Base-by-base conservation (phyloP, 139 green algal species). In the Zygnema circumcarinatum region DNA sequence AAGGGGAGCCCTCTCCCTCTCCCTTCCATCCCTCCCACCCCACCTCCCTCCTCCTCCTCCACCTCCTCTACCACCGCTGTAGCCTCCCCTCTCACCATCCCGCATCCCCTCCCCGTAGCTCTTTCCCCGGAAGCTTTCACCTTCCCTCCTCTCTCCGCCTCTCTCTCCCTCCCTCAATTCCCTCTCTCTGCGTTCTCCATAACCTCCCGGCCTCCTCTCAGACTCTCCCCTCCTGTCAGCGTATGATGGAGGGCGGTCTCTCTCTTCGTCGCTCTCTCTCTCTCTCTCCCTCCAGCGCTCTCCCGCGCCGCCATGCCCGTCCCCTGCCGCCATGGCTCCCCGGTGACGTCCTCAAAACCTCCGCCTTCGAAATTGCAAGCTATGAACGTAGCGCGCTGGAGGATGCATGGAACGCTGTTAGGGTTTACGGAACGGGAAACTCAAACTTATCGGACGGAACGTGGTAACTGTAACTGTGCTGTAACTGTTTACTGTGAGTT, bases 11-110 rank as follows among this genome's bases (percentile, higher is more conserved):
- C 31, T 38, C 54, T 33, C 40, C 83, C 53, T 52, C 32, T 33
- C 52, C 29, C 32, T n/a, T 69, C 80, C 80, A 47, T 80, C 11
- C 0, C 78, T n/a, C 40, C 78, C 78, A 89, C 85, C 21, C 52
- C 76, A n/a, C 94, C 83, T 90, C 94, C 94, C 29, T 93, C 93
- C 75, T 76, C 92, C 41, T 92, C 91, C 40, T 79, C 40, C 56
- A 84, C 79, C 36, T 74, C 89, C 40, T 42, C 56, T 69, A 38
- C 53, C 21, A 32, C 74, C 33, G 32, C 39, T 79, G 20, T 79
- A 39, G 25, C 22, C 31, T 62, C 69, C 29, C 78, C 78, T 72
- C 40, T 54, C 40, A 38, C 25, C 31, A 32, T 72, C 78, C 38
- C 7, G 7, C 69, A 11, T 3, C 7, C 3, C 3, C 69, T 78